These are phyloP conservation scores for Ogataea hybrid DNA, from an alignment of 1,139 yeast genomes.

Conservation along the genomic window DNA sequence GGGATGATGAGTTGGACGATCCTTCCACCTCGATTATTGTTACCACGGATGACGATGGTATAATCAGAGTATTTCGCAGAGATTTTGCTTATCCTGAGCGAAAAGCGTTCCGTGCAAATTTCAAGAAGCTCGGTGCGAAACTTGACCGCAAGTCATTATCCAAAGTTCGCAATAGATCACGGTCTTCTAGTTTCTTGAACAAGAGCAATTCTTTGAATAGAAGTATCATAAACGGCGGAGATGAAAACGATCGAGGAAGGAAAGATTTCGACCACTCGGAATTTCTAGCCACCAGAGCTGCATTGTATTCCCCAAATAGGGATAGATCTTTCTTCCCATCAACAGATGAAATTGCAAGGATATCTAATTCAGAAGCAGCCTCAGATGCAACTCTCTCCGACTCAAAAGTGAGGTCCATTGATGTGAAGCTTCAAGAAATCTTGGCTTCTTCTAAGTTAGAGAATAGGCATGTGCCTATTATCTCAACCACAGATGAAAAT, in stretches of 20 bases:
- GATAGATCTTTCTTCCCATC: not conserved
- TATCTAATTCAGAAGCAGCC: not conserved
- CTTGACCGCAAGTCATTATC: conserved; percentile 13
- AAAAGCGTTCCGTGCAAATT: conserved; percentile 18
- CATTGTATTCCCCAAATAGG: not conserved
- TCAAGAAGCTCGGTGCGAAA: conserved; percentile 12
- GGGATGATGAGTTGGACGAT: conserved; percentile 32
- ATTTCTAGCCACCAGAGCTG: conserved; percentile 2
- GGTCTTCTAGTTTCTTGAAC: conserved; percentile 14
- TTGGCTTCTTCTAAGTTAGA: not conserved
- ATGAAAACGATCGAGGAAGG: conserved; percentile 18
- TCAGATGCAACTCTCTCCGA: conserved; percentile 2
- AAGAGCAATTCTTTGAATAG: conserved; percentile 3
- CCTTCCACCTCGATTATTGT: conserved; percentile 55
- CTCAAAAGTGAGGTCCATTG: conserved; percentile 9
- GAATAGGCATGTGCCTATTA: not conserved
- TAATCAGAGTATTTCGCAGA: conserved; percentile 74
- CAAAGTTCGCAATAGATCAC: conserved; percentile 15
- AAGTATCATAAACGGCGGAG: not conserved
- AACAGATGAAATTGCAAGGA: not conserved
- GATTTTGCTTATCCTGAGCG: conserved; percentile 58
- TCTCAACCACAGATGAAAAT: conserved; percentile 1
- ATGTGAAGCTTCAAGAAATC: conserved; percentile 5
- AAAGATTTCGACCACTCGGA: conserved; percentile 9
- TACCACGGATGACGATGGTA: conserved; percentile 73